Percentiles rank a stretch among this genome's conserved stretches.
These are phyloP conservation scores for Chaetomium olivaceum DNA, from an alignment of 2,329 filamentous ascomycete genomes.

Conservation along the genomic window DNA sequence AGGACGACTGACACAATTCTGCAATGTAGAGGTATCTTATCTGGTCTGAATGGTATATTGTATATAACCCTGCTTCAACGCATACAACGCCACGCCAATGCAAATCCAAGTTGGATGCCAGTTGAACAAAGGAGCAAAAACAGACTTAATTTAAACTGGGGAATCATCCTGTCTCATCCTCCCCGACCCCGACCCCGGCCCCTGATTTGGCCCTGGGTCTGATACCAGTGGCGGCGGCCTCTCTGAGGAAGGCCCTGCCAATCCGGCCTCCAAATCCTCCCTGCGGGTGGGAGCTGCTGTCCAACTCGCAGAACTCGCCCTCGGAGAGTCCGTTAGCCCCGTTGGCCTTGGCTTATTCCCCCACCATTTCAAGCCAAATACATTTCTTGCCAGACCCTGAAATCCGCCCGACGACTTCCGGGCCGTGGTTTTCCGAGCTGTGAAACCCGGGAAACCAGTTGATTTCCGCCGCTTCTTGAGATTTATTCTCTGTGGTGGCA, in stretches of 20 bases:
- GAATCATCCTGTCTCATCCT: slow-evolving; percentile 18
- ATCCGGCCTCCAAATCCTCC: slow-evolving; percentile 10
- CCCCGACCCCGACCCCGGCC: background rate
- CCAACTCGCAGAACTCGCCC: slow-evolving; percentile 12
- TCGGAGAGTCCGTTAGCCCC: background rate
- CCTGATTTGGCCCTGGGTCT: slow-evolving; percentile 6
- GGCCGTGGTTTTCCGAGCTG: slow-evolving; percentile 50
- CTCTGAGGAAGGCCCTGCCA: background rate
- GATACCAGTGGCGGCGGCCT: background rate
- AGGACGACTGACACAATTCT: background rate
- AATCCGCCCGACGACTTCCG: slow-evolving; percentile 43
- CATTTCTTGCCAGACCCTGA: slow-evolving; percentile 53
- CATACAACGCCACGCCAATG: slow-evolving; percentile 9
- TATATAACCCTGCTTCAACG: background rate
- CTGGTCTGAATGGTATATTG: background rate
- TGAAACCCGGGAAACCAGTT: slow-evolving; percentile 63
- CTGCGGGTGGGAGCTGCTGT: slow-evolving; percentile 6
- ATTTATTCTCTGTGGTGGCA: slow-evolving; percentile 34
- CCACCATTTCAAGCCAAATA: slow-evolving; percentile 62
- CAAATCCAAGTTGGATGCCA: background rate
- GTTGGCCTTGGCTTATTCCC: slow-evolving; percentile 22
- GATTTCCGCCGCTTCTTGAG: slow-evolving; percentile 56
- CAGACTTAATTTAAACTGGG: slow-evolving; percentile 14
- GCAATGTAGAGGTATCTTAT: background rate
- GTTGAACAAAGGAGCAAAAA: slow-evolving; percentile 1